Percentiles rank a stretch among this genome's conserved stretches.
Evolutionary conservation across 2,329 filamentous ascomycete species (phyloP).

Genomic region (Trichoderma sp.): DNA sequence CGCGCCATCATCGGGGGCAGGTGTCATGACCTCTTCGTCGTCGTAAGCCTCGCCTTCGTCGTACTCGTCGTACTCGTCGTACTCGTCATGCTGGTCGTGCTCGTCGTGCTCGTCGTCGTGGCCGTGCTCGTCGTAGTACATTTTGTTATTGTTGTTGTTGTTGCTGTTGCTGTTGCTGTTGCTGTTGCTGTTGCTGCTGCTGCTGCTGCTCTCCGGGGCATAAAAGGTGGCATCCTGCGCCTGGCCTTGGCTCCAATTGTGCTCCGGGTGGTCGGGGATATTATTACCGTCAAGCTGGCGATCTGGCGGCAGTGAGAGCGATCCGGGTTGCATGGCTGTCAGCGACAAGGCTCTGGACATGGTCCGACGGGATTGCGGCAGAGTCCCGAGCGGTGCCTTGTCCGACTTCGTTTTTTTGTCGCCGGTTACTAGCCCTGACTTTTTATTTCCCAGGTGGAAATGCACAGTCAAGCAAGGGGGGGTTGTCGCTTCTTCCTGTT

Average conservation of each 20-base stretch:
- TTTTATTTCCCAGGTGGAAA: neutral
- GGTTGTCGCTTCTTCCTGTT: neutral
- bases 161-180: too few relatives aligned
- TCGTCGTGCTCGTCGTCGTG: neutral
- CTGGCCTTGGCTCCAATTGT: neutral
- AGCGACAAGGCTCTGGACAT: conserved; percentile 8
- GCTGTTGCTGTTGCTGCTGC: too few relatives aligned
- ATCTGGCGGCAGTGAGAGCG: conserved; percentile 14
- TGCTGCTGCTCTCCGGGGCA: conserved; percentile 6
- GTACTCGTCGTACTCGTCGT: neutral
- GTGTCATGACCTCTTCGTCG: conserved; percentile 13
- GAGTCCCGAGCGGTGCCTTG: conserved; percentile 5
- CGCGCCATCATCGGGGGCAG: neutral
- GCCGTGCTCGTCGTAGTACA: neutral
- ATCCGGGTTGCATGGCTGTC: conserved; percentile 23
- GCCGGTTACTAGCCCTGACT: conserved; percentile 1
- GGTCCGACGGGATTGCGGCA: conserved; percentile 3
- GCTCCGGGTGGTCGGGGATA: neutral
- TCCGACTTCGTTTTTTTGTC: neutral
- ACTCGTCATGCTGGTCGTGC: neutral
- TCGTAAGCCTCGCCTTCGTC: neutral
- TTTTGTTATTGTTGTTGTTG: neutral
- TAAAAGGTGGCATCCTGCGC: conserved; percentile 18
- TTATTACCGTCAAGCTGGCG: conserved; percentile 8
- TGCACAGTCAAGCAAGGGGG: neutral